A percentile compares a stretch with the other conserved stretches of the same genome.
These are phyloP conservation scores for Chloris gayana DNA, from an alignment of 176 grass and related monocot species.

Conservation along the genomic window DNA sequence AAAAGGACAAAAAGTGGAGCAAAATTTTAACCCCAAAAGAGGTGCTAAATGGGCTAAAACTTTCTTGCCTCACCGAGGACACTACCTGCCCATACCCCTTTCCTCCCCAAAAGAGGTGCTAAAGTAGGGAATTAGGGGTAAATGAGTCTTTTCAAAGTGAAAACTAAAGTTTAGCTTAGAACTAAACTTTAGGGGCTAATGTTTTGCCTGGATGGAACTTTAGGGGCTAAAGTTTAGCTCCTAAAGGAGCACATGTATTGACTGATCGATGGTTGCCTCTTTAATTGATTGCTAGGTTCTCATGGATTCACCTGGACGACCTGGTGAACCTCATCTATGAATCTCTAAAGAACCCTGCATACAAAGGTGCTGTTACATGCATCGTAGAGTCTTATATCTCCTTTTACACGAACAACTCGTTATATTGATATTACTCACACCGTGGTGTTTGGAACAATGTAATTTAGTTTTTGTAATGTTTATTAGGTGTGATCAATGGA, in stretches of 20 bases:
- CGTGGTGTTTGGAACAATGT: background rate
- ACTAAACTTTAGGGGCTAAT: too few relatives aligned
- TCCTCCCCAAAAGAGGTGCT: too few relatives aligned
- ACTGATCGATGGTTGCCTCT: background rate
- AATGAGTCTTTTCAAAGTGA: too few relatives aligned
- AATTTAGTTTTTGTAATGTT: background rate
- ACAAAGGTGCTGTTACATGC: conserved; percentile 53
- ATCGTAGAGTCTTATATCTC: background rate
- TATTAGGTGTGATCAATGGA: conserved; percentile 80
- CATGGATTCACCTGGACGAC: conserved; percentile 98
- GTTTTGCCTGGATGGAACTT: too few relatives aligned
- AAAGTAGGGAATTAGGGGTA: too few relatives aligned
- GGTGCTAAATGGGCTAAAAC: too few relatives aligned
- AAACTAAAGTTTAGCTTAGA: too few relatives aligned
- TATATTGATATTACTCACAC: background rate
- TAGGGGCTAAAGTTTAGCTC: too few relatives aligned
- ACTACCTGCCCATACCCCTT: too few relatives aligned
- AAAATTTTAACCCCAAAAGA: too few relatives aligned
- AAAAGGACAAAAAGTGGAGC: too few relatives aligned
- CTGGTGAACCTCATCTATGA: conserved; percentile 87
- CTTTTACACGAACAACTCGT: background rate
- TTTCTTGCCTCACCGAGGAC: too few relatives aligned
- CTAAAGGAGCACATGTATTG: background rate
- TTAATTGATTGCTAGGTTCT: conserved; percentile 61
- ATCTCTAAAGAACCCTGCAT: conserved; percentile 75